phyloP scores from a whole-genome alignment of 2,329 filamentous ascomycete species.

The Fusarium multiceps region DNA sequence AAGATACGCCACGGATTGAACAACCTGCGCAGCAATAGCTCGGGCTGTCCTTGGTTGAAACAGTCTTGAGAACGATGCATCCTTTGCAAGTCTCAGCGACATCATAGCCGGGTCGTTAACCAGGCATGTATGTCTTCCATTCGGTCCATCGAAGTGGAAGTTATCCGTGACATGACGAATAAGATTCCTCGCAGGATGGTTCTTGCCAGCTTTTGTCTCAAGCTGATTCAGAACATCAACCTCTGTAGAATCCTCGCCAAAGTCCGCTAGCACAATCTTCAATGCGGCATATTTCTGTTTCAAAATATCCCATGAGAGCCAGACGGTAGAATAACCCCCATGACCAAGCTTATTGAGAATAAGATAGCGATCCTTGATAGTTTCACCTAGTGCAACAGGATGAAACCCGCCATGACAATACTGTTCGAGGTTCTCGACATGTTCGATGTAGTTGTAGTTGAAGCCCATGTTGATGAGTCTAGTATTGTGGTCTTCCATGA shows the following conservation, averaged over 20 bases:
- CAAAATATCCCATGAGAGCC: conserved; percentile 41
- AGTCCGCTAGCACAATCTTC: conserved; percentile 41
- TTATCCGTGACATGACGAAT: conserved; percentile 37
- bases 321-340: conserved; percentile 43
- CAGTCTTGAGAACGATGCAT: conserved; percentile 30
- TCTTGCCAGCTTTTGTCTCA: conserved; percentile 20
- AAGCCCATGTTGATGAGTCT: conserved; percentile 39
- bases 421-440: conserved; percentile 40
- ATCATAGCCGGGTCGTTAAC: conserved; percentile 43
- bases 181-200: conserved; percentile 31
- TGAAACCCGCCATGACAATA: conserved; percentile 39
- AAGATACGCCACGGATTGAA: conserved; percentile 35
- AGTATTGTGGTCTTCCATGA: conserved; percentile 36
- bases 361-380: conserved; percentile 40
- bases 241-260: conserved; percentile 36
- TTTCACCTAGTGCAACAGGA: conserved; percentile 36
- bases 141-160: conserved; percentile 38
- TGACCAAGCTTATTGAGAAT: conserved; percentile 44
- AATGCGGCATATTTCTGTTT: conserved; percentile 39
- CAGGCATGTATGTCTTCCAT: conserved; percentile 39
- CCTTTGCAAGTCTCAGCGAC: conserved; percentile 38
- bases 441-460: conserved; percentile 39
- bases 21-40: conserved; percentile 39
- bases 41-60: conserved; percentile 37
- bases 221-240: conserved; percentile 34